A percentile compares a stretch with the other conserved stretches of the same genome.
Evolutionary conservation across 768 basidiomycete species (phyloP).

Genomic region (Phlegmacium glaucopus): DNA sequence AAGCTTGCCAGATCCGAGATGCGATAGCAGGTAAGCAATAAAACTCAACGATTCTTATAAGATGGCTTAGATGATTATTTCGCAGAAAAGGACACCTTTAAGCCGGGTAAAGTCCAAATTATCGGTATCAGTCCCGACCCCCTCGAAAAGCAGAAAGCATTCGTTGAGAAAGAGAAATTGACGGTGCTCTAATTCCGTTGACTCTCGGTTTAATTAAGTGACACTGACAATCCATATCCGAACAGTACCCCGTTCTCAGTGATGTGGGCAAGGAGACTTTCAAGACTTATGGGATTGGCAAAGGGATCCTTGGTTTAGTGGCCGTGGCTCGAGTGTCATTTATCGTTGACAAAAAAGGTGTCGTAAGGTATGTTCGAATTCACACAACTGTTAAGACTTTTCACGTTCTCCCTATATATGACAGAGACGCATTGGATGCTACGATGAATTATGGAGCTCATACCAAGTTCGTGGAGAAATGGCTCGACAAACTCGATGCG

Average conservation of each 20-base stretch:
- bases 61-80: not conserved
- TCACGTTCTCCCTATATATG: constrained; percentile 3
- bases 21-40: constrained; percentile 55
- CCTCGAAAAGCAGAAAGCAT: constrained; percentile 68
- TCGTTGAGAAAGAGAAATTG: constrained; percentile 68
- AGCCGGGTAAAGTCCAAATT: constrained; percentile 58
- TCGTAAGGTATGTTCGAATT: constrained; percentile 48
- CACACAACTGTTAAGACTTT: not conserved
- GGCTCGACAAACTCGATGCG: constrained; percentile 50
- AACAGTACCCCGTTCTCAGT: constrained; percentile 75
- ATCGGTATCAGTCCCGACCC: constrained; percentile 75
- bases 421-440: constrained; percentile 56
- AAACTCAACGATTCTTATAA: constrained; percentile 1
- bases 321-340: constrained; percentile 67
- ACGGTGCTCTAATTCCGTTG: constrained; percentile 39
- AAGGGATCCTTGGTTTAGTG: constrained; percentile 61
- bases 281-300: constrained; percentile 64
- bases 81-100: constrained; percentile 63
- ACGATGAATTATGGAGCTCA: constrained; percentile 65
- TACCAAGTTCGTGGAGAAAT: constrained; percentile 66
- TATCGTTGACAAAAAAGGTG: constrained; percentile 69
- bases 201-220: not conserved
- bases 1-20: constrained; percentile 82
- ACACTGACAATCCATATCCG: not conserved
- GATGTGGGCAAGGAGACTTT: constrained; percentile 61